A percentile compares a stretch with the other conserved stretches of the same genome.
Conservation (phyloP, 2,329 filamentous ascomycete genomes). For the Parastagonospora avenae region DNA sequence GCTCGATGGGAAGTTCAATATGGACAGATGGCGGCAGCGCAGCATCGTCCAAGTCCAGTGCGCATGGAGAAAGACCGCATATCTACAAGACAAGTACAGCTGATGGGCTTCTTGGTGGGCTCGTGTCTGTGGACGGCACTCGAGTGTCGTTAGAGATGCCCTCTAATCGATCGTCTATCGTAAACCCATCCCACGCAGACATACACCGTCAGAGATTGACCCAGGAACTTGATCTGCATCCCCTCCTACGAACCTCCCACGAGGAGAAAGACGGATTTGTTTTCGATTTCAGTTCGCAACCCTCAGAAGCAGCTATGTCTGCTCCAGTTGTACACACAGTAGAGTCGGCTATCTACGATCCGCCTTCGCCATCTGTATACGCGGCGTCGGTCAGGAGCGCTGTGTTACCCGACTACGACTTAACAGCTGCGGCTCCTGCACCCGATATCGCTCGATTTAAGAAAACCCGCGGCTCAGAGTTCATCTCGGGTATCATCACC, state of each 20-base stretch:
- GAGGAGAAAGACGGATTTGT: constrained; percentile 6
- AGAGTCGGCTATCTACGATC: constrained; percentile 19
- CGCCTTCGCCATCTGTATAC: constrained; percentile 10
- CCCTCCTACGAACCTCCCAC: too few relatives aligned
- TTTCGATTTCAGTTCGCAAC: constrained; percentile 8
- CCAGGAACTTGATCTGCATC: too few relatives aligned
- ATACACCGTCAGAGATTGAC: constrained; percentile 7
- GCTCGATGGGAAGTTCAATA: constrained; percentile 27
- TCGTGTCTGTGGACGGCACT: constrained; percentile 27
- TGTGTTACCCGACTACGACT: neutral
- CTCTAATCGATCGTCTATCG: constrained; percentile 6
- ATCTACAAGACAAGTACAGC: constrained; percentile 16
- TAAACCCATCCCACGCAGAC: constrained; percentile 10
- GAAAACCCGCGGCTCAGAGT: neutral
- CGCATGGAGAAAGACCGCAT: constrained; percentile 14
- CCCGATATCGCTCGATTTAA: neutral
- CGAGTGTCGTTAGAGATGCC: constrained; percentile 7
- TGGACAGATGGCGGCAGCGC: constrained; percentile 40
- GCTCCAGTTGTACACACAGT: constrained; percentile 9
- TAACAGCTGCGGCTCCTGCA: neutral
- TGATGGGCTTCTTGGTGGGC: constrained; percentile 36
- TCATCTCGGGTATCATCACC: constrained; percentile 2
- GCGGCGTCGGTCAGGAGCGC: constrained; percentile 5
- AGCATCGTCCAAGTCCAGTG: constrained; percentile 37
- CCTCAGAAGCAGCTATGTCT: neutral